Evolutionary conservation across 495 filamentous ascomycete species (phyloP).

Genomic region (Lasiosphaeria ovina): DNA sequence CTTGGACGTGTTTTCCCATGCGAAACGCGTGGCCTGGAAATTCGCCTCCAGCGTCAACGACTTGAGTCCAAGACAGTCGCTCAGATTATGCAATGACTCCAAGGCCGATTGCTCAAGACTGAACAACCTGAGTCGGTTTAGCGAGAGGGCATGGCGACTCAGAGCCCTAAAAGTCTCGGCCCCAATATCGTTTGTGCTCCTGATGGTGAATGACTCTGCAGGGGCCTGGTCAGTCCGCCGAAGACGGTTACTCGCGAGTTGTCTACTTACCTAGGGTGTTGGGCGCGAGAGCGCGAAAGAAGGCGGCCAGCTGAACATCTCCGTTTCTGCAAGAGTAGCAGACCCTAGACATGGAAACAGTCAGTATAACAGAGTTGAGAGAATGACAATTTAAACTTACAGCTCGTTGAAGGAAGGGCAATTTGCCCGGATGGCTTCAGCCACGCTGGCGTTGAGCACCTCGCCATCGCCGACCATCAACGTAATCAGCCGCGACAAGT

Average conservation of each 20-base stretch:
- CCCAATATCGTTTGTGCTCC: slow-evolving; percentile 51
- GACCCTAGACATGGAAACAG: slow-evolving; percentile 19
- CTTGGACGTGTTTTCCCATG: slow-evolving; percentile 46
- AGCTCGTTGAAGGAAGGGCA: slow-evolving; percentile 63
- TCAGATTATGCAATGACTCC: slow-evolving; percentile 44
- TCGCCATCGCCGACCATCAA: slow-evolving; percentile 58
- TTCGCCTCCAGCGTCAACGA: slow-evolving; percentile 19
- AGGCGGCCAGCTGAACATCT: slow-evolving; percentile 51
- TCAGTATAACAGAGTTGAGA: slow-evolving; percentile 3
- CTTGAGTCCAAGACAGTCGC: slow-evolving; percentile 54
- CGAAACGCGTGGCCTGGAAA: neutral
- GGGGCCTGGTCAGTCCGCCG: no score
- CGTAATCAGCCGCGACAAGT: slow-evolving; percentile 36
- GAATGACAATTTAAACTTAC: slow-evolving; percentile 10
- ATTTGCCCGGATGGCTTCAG: slow-evolving; percentile 50
- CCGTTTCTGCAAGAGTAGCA: slow-evolving; percentile 46
- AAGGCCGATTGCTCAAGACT: slow-evolving; percentile 49
- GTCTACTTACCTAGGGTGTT: slow-evolving; percentile 49
- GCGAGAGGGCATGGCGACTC: slow-evolving; percentile 53
- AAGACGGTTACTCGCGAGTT: neutral
- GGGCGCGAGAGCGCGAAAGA: slow-evolving; percentile 55
- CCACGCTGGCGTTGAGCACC: slow-evolving; percentile 51
- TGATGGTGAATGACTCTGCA: slow-evolving; percentile 52
- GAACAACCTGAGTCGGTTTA: slow-evolving; percentile 55
- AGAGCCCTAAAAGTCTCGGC: slow-evolving; percentile 57